Percentiles rank a stretch among this genome's conserved stretches.
Evolutionary conservation across 108 stramenopile species (phyloP).

Genomic region (Licmophora abbreviata): DNA sequence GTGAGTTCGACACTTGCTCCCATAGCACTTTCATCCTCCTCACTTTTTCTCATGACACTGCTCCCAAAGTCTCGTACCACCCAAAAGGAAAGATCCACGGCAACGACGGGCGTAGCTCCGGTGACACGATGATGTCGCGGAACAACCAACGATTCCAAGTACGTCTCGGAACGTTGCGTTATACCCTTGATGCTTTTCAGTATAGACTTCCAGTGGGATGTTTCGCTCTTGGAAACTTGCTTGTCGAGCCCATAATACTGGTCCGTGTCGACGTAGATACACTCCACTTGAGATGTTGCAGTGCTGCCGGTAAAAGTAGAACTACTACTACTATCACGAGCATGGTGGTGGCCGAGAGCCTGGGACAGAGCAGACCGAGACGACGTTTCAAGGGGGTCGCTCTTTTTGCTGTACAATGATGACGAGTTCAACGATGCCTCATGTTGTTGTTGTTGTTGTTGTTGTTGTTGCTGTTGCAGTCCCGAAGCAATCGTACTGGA

Average conservation of each 20-base stretch:
- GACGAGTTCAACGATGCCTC: not conserved
- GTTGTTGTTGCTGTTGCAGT: constrained; percentile 10
- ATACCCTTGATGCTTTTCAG: constrained; percentile 30
- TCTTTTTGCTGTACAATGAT: no score
- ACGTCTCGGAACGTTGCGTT: constrained; percentile 22
- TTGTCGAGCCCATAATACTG: constrained; percentile 47
- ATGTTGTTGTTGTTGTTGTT: constrained; percentile 13
- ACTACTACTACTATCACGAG: not conserved
- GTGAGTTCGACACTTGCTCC: constrained; percentile 12
- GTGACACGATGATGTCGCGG: not conserved
- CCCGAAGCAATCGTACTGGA: constrained; percentile 27
- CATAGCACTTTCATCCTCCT: constrained; percentile 13
- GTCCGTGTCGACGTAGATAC: constrained; percentile 59
- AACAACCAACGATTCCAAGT: constrained; percentile 5
- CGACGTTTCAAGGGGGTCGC: constrained; percentile 2
- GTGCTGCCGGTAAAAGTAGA: not conserved
- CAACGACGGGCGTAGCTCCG: constrained; percentile 37
- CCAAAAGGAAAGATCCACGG: constrained; percentile 39
- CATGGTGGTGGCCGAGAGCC: no score
- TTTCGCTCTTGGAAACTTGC: constrained; percentile 22
- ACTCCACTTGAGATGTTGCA: constrained; percentile 29
- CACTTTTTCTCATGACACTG: constrained; percentile 21
- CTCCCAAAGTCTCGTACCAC: constrained; percentile 45
- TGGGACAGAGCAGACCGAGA: no score
- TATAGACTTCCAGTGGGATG: constrained; percentile 23